These are phyloP conservation scores for Fusarium liriodendri DNA, from an alignment of 2,329 filamentous ascomycete species.

Conservation along the genomic window DNA sequence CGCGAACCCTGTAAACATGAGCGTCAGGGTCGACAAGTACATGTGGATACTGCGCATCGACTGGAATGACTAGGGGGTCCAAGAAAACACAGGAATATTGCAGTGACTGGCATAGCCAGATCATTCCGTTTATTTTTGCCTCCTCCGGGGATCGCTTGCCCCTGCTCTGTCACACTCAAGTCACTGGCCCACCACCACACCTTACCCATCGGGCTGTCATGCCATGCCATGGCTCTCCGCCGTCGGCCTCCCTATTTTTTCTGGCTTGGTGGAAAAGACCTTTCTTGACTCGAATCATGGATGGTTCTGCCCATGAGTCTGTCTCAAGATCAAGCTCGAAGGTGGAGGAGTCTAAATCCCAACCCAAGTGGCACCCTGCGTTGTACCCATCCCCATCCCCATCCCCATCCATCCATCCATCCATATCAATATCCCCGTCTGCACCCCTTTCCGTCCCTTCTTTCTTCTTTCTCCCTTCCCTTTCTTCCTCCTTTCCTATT, in stretches of 20 bases:
- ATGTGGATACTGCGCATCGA: background rate
- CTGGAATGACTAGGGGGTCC: background rate
- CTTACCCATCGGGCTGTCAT: conserved; percentile 37
- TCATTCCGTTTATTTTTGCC: background rate
- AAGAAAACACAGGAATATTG: background rate
- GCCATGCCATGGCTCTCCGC: conserved; percentile 30
- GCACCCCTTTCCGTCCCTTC: conserved; percentile 29
- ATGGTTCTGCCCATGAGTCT: conserved; percentile 9
- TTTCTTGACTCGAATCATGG: conserved; percentile 31
- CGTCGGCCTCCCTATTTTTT: conserved; percentile 36
- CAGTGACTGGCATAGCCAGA: background rate
- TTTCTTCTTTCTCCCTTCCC: conserved; percentile 32
- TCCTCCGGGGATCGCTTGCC: background rate
- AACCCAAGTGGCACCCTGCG: conserved; percentile 35
- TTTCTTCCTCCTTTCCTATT: conserved; percentile 18
- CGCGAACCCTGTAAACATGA: background rate
- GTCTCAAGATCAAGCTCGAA: conserved; percentile 23
- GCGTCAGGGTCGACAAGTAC: conserved; percentile 5
- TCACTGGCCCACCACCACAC: conserved; percentile 30
- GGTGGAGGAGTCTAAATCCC: conserved; percentile 23
- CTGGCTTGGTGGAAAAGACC: conserved; percentile 11
- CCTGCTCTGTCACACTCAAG: conserved; percentile 7
- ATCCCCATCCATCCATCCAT: background rate
- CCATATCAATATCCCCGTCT: conserved; percentile 38
- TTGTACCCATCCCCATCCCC: conserved; percentile 24